Base-by-base conservation (phyloP, 2,329 filamentous ascomycete genomes). In the Aspergillus proliferans region DNA sequence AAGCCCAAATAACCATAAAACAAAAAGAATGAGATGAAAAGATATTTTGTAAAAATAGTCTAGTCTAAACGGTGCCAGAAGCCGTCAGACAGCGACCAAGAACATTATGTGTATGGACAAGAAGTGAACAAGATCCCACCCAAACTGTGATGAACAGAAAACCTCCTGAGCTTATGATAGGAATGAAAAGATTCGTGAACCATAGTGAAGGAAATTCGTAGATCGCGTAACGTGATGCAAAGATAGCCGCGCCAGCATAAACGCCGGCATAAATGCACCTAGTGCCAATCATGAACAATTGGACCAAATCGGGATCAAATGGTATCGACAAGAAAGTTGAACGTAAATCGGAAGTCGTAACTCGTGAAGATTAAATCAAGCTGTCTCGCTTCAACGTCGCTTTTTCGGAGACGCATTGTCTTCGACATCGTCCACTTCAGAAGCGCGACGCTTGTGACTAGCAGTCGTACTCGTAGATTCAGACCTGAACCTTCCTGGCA, bases 401-500 rank as follows among this genome's bases (percentile, higher is more conserved):
- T 47, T 52, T 43, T 54, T 50, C 21, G 44, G 43, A 8, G 47
- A 42, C 26, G 47, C 40, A 6, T 28, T 39, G n/a, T 47, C 43
- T 9, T 52, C 52, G 6, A 43, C 19, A 9, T 47, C 38, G n/a
- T 51, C 52, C 12, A 43, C 24, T 19, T 48, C 50, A 21, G 48
- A 46, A 30, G 36, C 30, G 14, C 42, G 33, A 36, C 52, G 52
- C 40, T 54, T 54, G 21, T 44, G 50, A 22, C 45, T 21, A 6
- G 15, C 18, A 21, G 15, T 21, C 15, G 18, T 40, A 40, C 15
- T 19, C 15, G 18, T 19, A 40, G 38, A 19, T 12, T 19, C 38
- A 21, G 38, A 21, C 2, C 6, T 40, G 18, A 19, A 9, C 34
- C 34, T 38, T 7, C n/a, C n/a, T 9, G n/a, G n/a, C 18, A 3